These are phyloP conservation scores for Ophiostoma sp. DNA, from an alignment of 2,329 filamentous ascomycete species.

Conservation along the genomic window DNA sequence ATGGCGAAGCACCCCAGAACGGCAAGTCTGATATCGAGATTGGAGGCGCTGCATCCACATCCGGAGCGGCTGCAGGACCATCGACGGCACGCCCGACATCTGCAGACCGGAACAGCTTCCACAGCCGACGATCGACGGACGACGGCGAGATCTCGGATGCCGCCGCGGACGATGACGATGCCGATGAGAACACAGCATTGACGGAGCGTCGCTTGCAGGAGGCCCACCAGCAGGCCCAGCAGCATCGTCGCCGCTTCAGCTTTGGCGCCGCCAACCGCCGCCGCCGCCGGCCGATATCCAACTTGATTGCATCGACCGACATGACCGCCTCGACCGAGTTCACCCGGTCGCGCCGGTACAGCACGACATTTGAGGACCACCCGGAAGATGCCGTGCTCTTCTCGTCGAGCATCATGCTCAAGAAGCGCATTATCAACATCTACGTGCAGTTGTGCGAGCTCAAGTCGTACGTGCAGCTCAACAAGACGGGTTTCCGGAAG, in stretches of 20 bases:
- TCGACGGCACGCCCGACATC: conserved; percentile 17
- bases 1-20: neutral
- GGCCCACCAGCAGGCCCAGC: conserved; percentile 25
- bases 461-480: conserved; percentile 93
- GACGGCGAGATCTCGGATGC: conserved; percentile 55
- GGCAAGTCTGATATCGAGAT: neutral
- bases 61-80: neutral
- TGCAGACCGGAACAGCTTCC: conserved; percentile 38
- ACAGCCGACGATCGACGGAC: conserved; percentile 53
- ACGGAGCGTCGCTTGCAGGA: conserved; percentile 37
- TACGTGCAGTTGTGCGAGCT: conserved; percentile 95
- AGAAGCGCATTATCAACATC: conserved; percentile 82
- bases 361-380: conserved; percentile 71
- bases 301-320: conserved; percentile 50
- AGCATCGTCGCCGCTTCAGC: conserved; percentile 44
- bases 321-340: conserved; percentile 64
- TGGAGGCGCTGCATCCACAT: conserved; percentile 25
- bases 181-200: conserved; percentile 58
- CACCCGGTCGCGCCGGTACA: conserved; percentile 61
- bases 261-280: conserved; percentile 20
- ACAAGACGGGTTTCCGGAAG: conserved; percentile 94
- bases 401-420: conserved; percentile 76
- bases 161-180: conserved; percentile 48
- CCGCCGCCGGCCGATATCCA: conserved; percentile 25
- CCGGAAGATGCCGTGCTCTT: conserved; percentile 70